Evolutionary conservation across 495 filamentous ascomycete genomes (phyloP).

Genomic region (Trichoderma gamsii): DNA sequence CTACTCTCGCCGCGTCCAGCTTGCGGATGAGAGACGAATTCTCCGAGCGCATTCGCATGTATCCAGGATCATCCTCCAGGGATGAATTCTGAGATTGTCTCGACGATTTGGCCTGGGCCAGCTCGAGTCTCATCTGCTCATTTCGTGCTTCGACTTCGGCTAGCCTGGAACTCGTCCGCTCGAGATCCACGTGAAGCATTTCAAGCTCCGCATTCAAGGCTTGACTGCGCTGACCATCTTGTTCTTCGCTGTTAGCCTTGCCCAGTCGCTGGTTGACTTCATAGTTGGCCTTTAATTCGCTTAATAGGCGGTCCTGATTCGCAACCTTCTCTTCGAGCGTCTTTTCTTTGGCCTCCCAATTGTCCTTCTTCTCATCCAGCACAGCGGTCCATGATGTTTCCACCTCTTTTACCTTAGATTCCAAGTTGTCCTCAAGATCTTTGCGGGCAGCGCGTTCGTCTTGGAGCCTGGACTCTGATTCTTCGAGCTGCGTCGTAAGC

Average conservation of each 20-base stretch:
- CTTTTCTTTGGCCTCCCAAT: constrained; percentile 94
- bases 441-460: constrained; percentile 65
- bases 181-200: constrained; percentile 83
- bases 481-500: constrained; percentile 89
- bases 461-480: constrained; percentile 69
- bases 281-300: constrained; percentile 93
- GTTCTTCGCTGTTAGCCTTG: constrained; percentile 56
- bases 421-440: constrained; percentile 68
- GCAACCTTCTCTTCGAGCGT: constrained; percentile 88
- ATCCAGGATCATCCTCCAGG: constrained; percentile 81
- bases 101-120: constrained; percentile 81
- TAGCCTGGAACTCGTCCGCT: constrained; percentile 78
- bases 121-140: constrained; percentile 82
- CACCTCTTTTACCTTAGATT: constrained; percentile 73
- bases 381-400: constrained; percentile 88
- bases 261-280: constrained; percentile 91
- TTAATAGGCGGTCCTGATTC: constrained; percentile 85
- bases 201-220: constrained; percentile 88
- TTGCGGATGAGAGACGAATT: constrained; percentile 85
- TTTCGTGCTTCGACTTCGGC: constrained; percentile 92
- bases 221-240: constrained; percentile 44
- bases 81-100: constrained; percentile 51
- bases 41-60: constrained; percentile 79
- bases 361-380: constrained; percentile 89
- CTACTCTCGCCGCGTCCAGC: constrained; percentile 72